These are phyloP conservation scores for Wallacemonas sp. DNA, from an alignment of 208 protist genomes.

Conservation along the genomic window DNA sequence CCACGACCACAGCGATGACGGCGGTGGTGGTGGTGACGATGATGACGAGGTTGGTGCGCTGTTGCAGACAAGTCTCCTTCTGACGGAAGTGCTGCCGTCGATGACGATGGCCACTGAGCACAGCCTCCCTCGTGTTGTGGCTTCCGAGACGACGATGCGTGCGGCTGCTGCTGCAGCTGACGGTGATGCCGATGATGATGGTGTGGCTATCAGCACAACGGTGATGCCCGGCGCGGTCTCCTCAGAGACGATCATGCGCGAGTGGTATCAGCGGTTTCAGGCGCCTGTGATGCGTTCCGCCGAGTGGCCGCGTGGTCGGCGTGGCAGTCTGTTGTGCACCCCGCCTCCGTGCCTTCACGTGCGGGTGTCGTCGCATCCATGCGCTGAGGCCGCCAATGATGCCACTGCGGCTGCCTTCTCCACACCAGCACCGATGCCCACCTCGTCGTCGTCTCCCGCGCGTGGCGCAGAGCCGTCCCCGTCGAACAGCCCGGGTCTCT, in stretches of 20 bases:
- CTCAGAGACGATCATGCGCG: conserved; percentile 7
- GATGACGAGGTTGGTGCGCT: background rate
- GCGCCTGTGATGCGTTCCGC: background rate
- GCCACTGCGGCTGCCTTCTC: background rate
- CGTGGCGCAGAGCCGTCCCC: no score
- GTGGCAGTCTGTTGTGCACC: background rate
- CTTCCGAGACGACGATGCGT: no score
- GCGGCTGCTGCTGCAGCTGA: no score
- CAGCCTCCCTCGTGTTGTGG: no score
- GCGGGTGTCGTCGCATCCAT: background rate
- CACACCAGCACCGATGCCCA: background rate
- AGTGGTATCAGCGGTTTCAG: conserved; percentile 4
- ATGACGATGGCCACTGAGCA: no score
- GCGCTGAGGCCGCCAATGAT: background rate
- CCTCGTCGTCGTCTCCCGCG: no score
- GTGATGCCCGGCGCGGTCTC: background rate
- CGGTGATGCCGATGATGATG: no score
- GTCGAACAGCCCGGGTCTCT: no score
- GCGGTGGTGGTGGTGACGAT: background rate
- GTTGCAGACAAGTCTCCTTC: no score
- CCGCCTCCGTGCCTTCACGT: background rate
- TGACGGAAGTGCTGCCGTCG: no score
- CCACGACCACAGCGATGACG: background rate
- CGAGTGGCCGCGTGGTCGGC: background rate
- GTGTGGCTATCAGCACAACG: no score